A percentile compares a stretch with the other conserved stretches of the same genome.
These are phyloP conservation scores for Penicillium sp. DNA, from an alignment of 2,329 filamentous ascomycete species.

Conservation along the genomic window DNA sequence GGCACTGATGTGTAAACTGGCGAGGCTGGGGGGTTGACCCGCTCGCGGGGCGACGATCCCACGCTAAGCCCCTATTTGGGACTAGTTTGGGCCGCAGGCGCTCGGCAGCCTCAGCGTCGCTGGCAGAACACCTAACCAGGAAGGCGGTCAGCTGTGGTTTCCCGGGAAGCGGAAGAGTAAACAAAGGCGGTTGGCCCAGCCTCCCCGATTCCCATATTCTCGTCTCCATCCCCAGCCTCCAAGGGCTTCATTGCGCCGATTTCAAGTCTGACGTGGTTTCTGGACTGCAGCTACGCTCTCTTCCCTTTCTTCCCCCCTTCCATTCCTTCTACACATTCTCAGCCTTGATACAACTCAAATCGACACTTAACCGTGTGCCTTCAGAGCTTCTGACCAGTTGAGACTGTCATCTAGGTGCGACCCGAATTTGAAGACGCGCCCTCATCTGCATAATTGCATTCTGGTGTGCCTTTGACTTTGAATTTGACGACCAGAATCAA, in stretches of 20 bases:
- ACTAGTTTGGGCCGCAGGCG: constrained; percentile 5
- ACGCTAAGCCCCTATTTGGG: constrained; percentile 11
- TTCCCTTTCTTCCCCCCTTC: constrained; percentile 28
- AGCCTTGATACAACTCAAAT: constrained; percentile 22
- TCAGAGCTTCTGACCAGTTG: constrained; percentile 30
- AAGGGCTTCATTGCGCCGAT: constrained; percentile 12
- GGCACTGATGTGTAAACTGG: no score
- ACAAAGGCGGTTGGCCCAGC: constrained; percentile 47
- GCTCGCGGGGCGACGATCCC: constrained; percentile 17
- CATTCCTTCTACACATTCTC: constrained; percentile 33
- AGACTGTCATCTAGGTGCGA: constrained; percentile 25
- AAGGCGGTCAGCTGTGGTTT: constrained; percentile 38
- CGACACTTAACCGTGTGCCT: constrained; percentile 12
- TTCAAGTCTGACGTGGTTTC: constrained; percentile 24
- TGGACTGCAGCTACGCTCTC: constrained; percentile 41
- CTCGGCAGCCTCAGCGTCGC: neutral
- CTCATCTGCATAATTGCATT: constrained; percentile 10
- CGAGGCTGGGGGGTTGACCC: constrained; percentile 23
- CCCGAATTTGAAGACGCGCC: constrained; percentile 20
- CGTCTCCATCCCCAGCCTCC: constrained; percentile 41
- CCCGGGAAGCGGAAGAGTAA: constrained; percentile 42
- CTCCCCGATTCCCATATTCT: constrained; percentile 36
- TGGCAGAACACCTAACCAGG: constrained; percentile 17
- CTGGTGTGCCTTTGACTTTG: constrained; percentile 1
- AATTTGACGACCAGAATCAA: constrained; percentile 9